Percentiles rank a stretch among this genome's conserved stretches.
phyloP scores from a whole-genome alignment of 2,329 filamentous ascomycete species.

The Claviceps purpurea region DNA sequence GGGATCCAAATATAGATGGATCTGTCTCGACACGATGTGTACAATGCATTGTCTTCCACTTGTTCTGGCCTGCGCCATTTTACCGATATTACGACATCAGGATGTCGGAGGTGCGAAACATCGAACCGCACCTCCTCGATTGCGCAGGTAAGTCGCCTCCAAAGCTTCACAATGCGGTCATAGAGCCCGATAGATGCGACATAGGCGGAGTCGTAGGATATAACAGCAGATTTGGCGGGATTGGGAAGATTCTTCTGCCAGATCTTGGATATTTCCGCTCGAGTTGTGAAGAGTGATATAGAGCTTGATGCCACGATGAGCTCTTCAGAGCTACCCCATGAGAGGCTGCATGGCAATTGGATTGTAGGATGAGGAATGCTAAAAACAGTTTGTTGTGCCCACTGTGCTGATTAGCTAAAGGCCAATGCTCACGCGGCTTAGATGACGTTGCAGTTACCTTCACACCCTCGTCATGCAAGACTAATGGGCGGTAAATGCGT shows the following conservation, averaged over 20 bases:
- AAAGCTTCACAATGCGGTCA: constrained; percentile 82
- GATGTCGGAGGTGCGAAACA: constrained; percentile 80
- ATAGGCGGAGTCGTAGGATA: constrained; percentile 78
- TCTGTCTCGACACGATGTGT: constrained; percentile 75
- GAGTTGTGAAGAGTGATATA: constrained; percentile 54
- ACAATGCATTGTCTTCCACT: constrained; percentile 72
- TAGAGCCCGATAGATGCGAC: constrained; percentile 69
- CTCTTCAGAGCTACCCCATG: constrained; percentile 81
- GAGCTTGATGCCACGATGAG: constrained; percentile 61
- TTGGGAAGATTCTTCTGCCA: constrained; percentile 69
- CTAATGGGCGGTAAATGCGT: constrained; percentile 67
- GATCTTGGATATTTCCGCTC: constrained; percentile 36
- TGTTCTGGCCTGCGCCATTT: constrained; percentile 78
- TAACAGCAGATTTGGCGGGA: constrained; percentile 56
- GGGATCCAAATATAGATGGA: constrained; percentile 73
- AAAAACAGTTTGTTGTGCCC: constrained; percentile 51
- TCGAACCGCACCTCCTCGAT: constrained; percentile 77
- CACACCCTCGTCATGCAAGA: constrained; percentile 53
- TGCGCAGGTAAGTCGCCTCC: constrained; percentile 77
- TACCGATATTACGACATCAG: constrained; percentile 62
- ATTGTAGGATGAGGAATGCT: constrained; percentile 21
- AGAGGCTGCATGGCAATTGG: constrained; percentile 40
- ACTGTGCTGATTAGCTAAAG: constrained; percentile 29
- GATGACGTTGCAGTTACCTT: constrained; percentile 40
- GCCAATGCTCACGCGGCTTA: background rate